Evolutionary conservation across 2,329 filamentous ascomycete genomes (phyloP), one percentile per base, ranked within the genome.

Genomic region (Westerdykella sp.): DNA sequence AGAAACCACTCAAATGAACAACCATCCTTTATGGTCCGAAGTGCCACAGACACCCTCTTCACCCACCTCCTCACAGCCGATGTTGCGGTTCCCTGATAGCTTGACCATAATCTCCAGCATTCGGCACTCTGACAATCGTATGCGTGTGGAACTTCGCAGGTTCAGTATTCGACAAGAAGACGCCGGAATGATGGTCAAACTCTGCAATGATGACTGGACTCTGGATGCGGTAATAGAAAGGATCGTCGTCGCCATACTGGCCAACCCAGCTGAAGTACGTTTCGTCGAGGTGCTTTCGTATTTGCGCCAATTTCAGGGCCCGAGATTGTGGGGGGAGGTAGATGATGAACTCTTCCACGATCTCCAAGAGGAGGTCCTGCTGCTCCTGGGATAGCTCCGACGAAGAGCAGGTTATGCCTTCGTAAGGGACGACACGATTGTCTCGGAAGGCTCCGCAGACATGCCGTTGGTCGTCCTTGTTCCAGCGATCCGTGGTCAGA

Each of bases 261-360:
- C 86, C 86, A 42, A 90, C 89, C 84, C 86, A 91, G 59, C 77
- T 79, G 59, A 87, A 90, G 57, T 86, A 85, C 5, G 85, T 90
- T 70, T 89, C 83, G n/a, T 68, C 55, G 43, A 84, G 79, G 60
- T 78, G 75, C 3, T 63, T 57, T 40, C 73, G 70, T 37, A 82
- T 72, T 32, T 81, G 72, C 1, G 70, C 64, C 1, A 87, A 61
- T 13, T 79, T 76, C 4, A 77, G 59, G 39, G 72, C 56, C 1
- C 82, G 73, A 0, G 84, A 74, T 10, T 59, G 56, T 0, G 65
- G 55, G 0, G 85, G 85, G 0, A 87, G 75, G 49, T 87, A 90
- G 0, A 85, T 66, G 1, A 86, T 69, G 53, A 84, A 89, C 46
- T 86, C 74, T 21, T 75, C 63, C 23, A 83, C 66, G 38, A 89